Evolutionary conservation across 2,329 filamentous ascomycete species (phyloP), one percentile per base, ranked within the genome.

Genomic region (Graphilbum ipis-grandicollis): DNA sequence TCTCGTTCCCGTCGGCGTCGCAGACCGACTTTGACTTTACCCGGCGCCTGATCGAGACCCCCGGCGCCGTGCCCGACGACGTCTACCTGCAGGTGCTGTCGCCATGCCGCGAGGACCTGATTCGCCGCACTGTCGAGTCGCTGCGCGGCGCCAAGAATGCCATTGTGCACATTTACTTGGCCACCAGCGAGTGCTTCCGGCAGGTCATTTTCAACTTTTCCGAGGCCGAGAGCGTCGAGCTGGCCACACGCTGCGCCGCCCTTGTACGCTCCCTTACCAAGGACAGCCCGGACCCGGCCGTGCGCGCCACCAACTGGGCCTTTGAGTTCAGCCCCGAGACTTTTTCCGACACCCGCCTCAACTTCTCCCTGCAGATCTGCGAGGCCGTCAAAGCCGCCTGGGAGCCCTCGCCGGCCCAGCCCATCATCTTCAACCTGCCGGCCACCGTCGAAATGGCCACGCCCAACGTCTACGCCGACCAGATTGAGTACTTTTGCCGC

Each of bases 11-110:
- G 35, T 93, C 85, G 0, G 85, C 88, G 13, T 93, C 85, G 29
- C 79, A 93, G 54, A 93, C 81, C 51, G 90, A 96, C 61, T 96
- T 86, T 63, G 83, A 93, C 63, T 96, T 96, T 53, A 93, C 85
- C 30, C 71, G 84, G 47, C 75, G 78, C 50, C 65, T 96, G 47
- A 74, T 94, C 45, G 78, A 92, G 50, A 93, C 84, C 2, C 81
- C 82, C 10, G 83, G 81, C 30, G 68, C 75, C 13, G 72, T 86
- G 9, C 85, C 86, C 37, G 83, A 90, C 52, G 86, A 94, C 56
- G 85, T 94, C 38, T 86, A 71, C 66, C 65, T 96, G 41, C 86
- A 94, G 55, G 88, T 94, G 37, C 75, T 96, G 35, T 85, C 84
- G 5, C 88, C 88, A 6, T 96, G 86, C 56, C 77, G 88, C 46